phyloP scores from a whole-genome alignment of 225 moss, liverwort and hornwort genomes.

The Antitrichia curtipendula region DNA sequence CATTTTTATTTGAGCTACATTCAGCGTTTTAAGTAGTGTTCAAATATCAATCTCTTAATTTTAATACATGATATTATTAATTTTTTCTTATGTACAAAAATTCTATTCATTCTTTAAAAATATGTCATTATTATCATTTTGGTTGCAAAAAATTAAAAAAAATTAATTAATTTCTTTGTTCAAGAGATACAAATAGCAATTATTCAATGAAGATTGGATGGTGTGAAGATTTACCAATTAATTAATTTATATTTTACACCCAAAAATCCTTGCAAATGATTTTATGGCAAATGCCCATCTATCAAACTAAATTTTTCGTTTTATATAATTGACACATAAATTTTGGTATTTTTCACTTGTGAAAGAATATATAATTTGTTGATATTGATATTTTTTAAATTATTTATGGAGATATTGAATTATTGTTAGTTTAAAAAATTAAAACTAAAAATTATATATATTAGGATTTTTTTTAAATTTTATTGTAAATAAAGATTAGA shows the following conservation, averaged over 20 bases:
- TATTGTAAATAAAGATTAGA: not conserved
- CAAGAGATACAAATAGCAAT: not conserved
- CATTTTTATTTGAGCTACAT: not conserved
- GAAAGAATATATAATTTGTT: not conserved
- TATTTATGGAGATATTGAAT: not conserved
- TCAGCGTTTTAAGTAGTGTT: not conserved
- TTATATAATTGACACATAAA: not conserved
- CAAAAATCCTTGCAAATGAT: fast-evolving
- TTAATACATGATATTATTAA: too few species aligned
- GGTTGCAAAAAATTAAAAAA: not conserved
- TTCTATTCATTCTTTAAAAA: not conserved
- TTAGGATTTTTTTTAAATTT: too few species aligned
- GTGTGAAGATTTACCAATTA: not conserved
- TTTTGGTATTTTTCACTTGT: not conserved
- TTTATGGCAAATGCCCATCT: not conserved
- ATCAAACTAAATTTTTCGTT: not conserved
- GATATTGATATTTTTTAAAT: not conserved
- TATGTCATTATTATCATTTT: not conserved
- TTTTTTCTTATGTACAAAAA: too few species aligned
- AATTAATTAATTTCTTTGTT: not conserved
- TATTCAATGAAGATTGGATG: too few species aligned
- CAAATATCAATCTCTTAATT: not conserved
- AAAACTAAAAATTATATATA: too few species aligned
- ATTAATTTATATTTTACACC: not conserved
- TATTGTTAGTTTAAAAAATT: too few species aligned